Percentiles rank a stretch among this genome's conserved stretches.
Evolutionary conservation across 192 early-diverging fungal genomes (phyloP).

Genomic region (Umbelopsis sp.): DNA sequence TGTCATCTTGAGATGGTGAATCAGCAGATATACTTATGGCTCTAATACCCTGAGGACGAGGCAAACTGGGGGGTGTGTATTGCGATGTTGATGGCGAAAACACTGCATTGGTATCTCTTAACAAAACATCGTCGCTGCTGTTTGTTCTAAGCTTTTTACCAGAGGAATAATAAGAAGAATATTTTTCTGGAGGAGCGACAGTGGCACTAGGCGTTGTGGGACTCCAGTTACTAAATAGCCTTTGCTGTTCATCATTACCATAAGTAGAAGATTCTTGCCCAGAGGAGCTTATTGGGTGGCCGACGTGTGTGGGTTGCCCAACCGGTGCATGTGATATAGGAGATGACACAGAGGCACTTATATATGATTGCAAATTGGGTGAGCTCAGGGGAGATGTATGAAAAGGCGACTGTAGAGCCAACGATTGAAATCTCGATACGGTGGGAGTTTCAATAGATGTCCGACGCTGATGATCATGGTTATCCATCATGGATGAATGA

Average conservation of each 20-base stretch:
- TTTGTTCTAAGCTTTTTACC: constrained; percentile 15
- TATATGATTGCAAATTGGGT: constrained; percentile 6
- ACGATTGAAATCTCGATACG: constrained; percentile 10
- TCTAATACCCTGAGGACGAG: background rate
- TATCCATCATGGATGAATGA: background rate
- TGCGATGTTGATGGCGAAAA: background rate
- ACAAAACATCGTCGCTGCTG: background rate
- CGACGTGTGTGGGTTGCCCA: background rate
- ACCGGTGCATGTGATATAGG: constrained; percentile 1
- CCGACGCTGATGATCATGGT: constrained; percentile 12
- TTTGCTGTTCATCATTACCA: constrained; percentile 21
- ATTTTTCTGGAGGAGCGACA: constrained; percentile 7
- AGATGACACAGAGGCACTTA: background rate
- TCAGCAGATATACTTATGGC: constrained; percentile 11
- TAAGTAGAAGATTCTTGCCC: background rate
- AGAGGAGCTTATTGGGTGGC: constrained; percentile 2
- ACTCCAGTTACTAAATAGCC: constrained; percentile 20
- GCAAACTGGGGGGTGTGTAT: background rate
- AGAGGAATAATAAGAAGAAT: background rate
- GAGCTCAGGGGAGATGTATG: constrained; percentile 16
- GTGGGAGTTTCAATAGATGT: constrained; percentile 16
- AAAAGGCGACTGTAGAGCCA: constrained; percentile 12
- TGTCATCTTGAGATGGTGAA: background rate
- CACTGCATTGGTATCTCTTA: background rate
- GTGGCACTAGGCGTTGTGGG: constrained; percentile 9